These are phyloP conservation scores for Pelagophyceae sp. DNA, from an alignment of 352 stramenopile genomes.

Conservation along the genomic window DNA sequence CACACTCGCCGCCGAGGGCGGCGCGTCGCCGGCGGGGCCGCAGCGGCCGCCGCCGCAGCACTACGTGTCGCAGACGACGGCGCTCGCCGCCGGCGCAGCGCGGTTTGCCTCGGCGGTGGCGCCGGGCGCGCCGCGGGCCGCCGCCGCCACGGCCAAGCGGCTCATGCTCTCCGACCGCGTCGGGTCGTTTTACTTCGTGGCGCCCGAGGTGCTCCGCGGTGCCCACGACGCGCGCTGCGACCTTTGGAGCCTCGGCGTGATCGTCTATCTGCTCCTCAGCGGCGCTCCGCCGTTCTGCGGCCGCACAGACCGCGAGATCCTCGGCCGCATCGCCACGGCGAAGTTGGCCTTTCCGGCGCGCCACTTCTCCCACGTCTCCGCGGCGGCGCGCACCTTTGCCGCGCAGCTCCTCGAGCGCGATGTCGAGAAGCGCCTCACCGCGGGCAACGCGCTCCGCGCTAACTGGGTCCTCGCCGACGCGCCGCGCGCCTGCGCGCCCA, in stretches of 20 bases:
- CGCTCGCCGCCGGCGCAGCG: not conserved
- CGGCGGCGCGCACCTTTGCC: not conserved
- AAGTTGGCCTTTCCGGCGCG: not conserved
- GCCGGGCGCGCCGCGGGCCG: not conserved
- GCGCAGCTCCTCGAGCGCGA: conserved; percentile 12
- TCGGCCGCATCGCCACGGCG: not conserved
- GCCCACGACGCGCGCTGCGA: conserved; percentile 15
- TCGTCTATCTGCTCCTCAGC: conserved; percentile 87
- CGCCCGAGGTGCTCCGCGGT: conserved; percentile 20
- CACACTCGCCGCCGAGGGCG: too few species aligned
- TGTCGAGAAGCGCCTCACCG: conserved; percentile 6
- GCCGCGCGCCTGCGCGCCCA: too few species aligned
- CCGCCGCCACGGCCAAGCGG: not conserved
- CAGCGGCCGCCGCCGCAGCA: not conserved
- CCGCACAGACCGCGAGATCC: conserved; percentile 33
- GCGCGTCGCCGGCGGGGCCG: too few species aligned
- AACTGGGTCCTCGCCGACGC: too few species aligned
- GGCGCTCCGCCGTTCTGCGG: conserved; percentile 85
- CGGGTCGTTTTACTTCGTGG: conserved; percentile 27
- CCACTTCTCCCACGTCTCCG: not conserved
- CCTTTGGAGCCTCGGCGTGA: conserved; percentile 82
- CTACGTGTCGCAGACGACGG: not conserved
- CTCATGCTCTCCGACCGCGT: conserved; percentile 7
- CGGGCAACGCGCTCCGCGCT: not conserved
- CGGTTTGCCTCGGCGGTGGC: not conserved